Percentiles rank a stretch among this genome's conserved stretches.
Conservation (phyloP, 805 yeast species). For the Pichia phayaonensis region DNA sequence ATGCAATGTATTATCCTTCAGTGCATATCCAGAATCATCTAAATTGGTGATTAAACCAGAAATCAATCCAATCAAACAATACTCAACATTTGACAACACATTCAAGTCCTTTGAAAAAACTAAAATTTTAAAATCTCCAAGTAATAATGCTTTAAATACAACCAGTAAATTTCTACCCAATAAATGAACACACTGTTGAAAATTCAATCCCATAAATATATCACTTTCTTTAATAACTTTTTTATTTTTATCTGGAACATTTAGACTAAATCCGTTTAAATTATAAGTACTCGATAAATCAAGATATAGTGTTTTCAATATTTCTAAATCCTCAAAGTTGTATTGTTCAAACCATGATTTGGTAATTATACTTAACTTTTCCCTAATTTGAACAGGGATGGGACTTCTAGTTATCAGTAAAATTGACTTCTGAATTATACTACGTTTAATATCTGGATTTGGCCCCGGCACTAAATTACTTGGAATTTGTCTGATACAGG, state of each 20-base stretch:
- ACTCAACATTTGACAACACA: conserved; percentile 71
- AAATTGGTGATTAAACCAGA: conserved; percentile 72
- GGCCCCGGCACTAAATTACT: conserved; percentile 43
- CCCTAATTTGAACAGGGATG: conserved; percentile 79
- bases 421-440: conserved; percentile 85
- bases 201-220: conserved; percentile 63
- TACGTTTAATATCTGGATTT: conserved; percentile 37
- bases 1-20: conserved; percentile 40
- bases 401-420: conserved; percentile 81
- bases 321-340: conserved; percentile 60
- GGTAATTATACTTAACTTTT: conserved; percentile 84
- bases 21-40: conserved; percentile 74
- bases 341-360: conserved; percentile 77
- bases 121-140: conserved; percentile 67
- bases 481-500: conserved; percentile 81
- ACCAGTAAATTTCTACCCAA: conserved; percentile 54
- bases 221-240: conserved; percentile 44
- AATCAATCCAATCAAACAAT: conserved; percentile 72
- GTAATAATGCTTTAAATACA: conserved; percentile 59
- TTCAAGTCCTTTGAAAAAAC: conserved; percentile 79
- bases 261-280: conserved; percentile 20
- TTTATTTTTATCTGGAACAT: conserved; percentile 20
- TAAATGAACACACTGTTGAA: conserved; percentile 54
- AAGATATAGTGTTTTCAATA: conserved; percentile 63
- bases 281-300: conserved; percentile 45